Conservation (phyloP, 768 basidiomycete genomes). For the Phlegmacium glaucopus region DNA sequence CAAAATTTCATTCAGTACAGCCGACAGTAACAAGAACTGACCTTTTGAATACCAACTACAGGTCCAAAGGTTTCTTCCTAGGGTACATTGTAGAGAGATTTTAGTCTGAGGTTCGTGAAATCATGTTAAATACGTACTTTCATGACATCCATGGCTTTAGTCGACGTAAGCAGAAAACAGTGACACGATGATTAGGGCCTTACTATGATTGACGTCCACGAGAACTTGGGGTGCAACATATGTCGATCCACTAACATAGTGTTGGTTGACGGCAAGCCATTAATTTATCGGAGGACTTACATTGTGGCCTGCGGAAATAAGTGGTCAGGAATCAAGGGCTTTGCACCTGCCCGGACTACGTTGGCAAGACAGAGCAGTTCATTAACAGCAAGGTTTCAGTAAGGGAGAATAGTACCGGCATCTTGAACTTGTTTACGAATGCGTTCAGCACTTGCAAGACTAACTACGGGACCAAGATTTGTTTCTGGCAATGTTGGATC, state of each 20-base stretch:
- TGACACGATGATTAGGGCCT: constrained; percentile 19
- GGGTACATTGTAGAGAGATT: background rate
- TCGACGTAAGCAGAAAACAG: background rate
- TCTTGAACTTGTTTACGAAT: constrained; percentile 86
- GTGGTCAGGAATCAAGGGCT: constrained; percentile 63
- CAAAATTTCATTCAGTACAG: background rate
- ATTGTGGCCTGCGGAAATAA: constrained; percentile 64
- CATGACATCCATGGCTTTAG: constrained; percentile 88
- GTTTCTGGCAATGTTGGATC: constrained; percentile 75
- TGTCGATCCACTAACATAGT: constrained; percentile 59
- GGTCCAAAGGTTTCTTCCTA: constrained; percentile 94
- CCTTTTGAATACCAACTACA: constrained; percentile 90
- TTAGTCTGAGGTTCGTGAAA: background rate
- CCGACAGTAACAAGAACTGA: constrained; percentile 23
- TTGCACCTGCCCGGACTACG: constrained; percentile 76
- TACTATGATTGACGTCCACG: constrained; percentile 84
- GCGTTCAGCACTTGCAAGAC: constrained; percentile 75
- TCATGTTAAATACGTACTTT: constrained; percentile 44
- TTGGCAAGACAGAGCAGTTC: background rate
- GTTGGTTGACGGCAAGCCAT: constrained; percentile 1
- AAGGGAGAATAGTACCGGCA: constrained; percentile 54
- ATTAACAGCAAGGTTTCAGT: background rate
- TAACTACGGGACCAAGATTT: constrained; percentile 92
- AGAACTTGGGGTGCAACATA: constrained; percentile 92
- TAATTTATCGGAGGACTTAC: constrained; percentile 36